Base-by-base conservation (phyloP, 2,329 filamentous ascomycete species). In the Dactylellina haptotyla region DNA sequence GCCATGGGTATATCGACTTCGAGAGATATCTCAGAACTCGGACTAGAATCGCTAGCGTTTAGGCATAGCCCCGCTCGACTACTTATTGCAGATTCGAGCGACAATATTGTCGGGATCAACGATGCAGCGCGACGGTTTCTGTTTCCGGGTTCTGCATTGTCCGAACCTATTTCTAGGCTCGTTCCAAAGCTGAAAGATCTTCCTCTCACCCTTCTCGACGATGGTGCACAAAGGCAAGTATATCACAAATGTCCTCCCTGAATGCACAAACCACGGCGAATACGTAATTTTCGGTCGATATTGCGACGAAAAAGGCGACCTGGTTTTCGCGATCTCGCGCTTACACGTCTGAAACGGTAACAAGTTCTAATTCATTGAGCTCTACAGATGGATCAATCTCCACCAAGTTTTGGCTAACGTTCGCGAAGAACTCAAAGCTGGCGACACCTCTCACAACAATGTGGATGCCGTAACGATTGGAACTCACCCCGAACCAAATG, bases 191-290 rank as follows among this genome's bases (percentile, higher is more conserved):
- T 72, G 23, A 54, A 59, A n/a, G 67, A 72, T 26, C 30, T 72
- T 41, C 67, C 67, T 1, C 46, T 72, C 32, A 53, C 16, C n/a
- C 45, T 72, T 34, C 59, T 65, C 20, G 53, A 72, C 46, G 26
- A 48, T n/a, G 37, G 56, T 25, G 53, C 67, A 16, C 67, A 64
- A 59, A 65, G 67, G 67, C 56, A 64, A 72, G 67, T 65, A 51
- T 63, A 28, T 9, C 51, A 37, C 12, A 10, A 45, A 16, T 16
- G 14, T 30, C 16, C 43, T 28, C 20, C 45, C 9, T 66, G 16
- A 45, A 34, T 34, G 14, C 43, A 26, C 43, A n/a, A 48, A 72
- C 8, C n/a, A 26, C 57, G 50, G 48, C 26, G 12, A 54, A 28
- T 18, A 20, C 41, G 3, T 10, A 41, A 28, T 30, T 32, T 8